These are phyloP conservation scores for Trypanosoma theileri DNA, from an alignment of 208 protist genomes.

Conservation along the genomic window DNA sequence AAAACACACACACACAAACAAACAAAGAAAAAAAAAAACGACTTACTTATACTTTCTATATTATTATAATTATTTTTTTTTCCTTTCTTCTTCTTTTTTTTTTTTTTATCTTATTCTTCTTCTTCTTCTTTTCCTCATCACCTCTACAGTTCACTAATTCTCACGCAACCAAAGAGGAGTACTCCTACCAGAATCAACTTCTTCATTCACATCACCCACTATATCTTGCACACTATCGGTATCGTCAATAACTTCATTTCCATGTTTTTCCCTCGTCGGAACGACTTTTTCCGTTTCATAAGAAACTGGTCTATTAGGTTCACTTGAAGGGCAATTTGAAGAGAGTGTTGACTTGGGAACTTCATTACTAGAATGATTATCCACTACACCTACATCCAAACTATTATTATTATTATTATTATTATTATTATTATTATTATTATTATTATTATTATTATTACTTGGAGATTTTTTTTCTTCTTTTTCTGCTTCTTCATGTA, in stretches of 20 bases:
- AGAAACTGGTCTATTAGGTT: neutral
- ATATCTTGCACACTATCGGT: neutral
- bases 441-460: too few species aligned
- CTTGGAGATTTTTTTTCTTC: too few species aligned
- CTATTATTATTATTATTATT: too few species aligned
- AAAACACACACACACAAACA: neutral
- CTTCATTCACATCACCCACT: neutral
- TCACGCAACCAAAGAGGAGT: neutral
- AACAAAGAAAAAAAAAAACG: neutral
- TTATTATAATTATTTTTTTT: slow-evolving; percentile 3
- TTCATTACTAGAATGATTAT: too few species aligned
- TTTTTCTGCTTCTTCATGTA: too few species aligned
- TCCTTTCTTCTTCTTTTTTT: slow-evolving; percentile 1
- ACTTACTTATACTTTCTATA: neutral
- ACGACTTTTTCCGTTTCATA: neutral
- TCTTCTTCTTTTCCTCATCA: neutral
- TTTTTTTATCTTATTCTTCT: neutral
- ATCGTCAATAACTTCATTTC: neutral
- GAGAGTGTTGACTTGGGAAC: too few species aligned
- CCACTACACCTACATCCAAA: too few species aligned
- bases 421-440: too few species aligned
- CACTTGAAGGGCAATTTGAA: neutral
- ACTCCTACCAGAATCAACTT: neutral
- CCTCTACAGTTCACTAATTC: neutral
- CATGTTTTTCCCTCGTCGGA: neutral